Percentiles rank a stretch among this genome's conserved stretches.
Conservation (phyloP, 1,139 yeast genomes). For the Tardiomyces depauwii region DNA sequence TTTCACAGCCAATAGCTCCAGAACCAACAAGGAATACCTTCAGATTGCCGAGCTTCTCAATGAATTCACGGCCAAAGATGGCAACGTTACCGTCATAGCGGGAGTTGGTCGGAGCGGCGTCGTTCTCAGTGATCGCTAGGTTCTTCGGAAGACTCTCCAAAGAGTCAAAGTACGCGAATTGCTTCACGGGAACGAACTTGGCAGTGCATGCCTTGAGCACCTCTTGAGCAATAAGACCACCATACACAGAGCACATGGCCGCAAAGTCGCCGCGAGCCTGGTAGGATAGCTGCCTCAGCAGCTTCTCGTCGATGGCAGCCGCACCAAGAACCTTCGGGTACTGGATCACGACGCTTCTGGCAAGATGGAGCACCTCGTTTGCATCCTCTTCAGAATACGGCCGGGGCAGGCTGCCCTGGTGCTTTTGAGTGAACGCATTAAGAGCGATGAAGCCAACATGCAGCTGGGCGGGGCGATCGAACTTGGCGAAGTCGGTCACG, state of each 20-base stretch:
- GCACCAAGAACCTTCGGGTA: conserved; percentile 48
- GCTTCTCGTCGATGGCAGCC: conserved; percentile 47
- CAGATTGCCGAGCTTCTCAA: conserved; percentile 59
- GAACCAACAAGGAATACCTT: conserved; percentile 90
- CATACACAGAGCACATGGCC: conserved; percentile 79
- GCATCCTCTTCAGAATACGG: conserved; percentile 74
- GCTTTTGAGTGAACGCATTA: conserved; percentile 54
- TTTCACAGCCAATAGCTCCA: conserved; percentile 99
- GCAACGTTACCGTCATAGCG: conserved; percentile 93
- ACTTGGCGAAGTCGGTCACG: conserved; percentile 82
- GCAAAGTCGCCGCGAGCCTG: conserved; percentile 92
- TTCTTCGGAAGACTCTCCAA: conserved; percentile 73
- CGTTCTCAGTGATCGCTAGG: conserved; percentile 51
- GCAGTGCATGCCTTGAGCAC: conserved; percentile 92
- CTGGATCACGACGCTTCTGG: conserved; percentile 48
- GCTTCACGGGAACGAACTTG: conserved; percentile 83
- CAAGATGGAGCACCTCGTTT: conserved; percentile 48
- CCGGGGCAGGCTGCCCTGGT: conserved; percentile 59
- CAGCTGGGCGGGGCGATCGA: conserved; percentile 81
- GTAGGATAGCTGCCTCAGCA: conserved; percentile 61
- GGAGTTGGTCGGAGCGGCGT: conserved; percentile 63
- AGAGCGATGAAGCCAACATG: conserved; percentile 91
- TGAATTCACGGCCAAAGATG: conserved; percentile 76
- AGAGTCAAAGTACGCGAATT: conserved; percentile 88
- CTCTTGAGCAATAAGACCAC: conserved; percentile 95